phyloP scores from a whole-genome alignment of 352 stramenopile species.

The Phytophthora sp. region DNA sequence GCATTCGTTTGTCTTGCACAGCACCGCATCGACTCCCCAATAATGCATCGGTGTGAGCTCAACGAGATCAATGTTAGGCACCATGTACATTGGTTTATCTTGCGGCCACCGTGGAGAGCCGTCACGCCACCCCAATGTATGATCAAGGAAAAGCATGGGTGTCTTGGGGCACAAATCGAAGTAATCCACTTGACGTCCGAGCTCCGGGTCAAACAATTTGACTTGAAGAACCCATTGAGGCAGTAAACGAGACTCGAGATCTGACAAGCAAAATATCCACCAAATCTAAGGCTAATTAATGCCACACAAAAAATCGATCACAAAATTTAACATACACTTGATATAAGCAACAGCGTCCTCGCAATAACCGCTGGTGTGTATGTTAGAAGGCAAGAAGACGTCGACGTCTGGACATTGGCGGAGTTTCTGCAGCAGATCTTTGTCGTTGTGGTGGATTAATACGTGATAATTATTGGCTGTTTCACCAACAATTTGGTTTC shows the following conservation, averaged over 20 bases:
- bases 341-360: constrained; percentile 58
- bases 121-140: constrained; percentile 50
- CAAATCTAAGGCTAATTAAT: background rate
- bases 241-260: constrained; percentile 43
- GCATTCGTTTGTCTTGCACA: constrained; percentile 72
- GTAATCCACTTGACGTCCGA: constrained; percentile 46
- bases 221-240: constrained; percentile 43
- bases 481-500: constrained; percentile 31
- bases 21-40: constrained; percentile 53
- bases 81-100: constrained; percentile 55
- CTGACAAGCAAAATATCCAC: constrained; percentile 10
- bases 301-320: background rate
- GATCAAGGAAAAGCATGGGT: constrained; percentile 61
- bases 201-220: constrained; percentile 31
- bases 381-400: constrained; percentile 44
- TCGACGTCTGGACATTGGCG: constrained; percentile 52
- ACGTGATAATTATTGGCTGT: constrained; percentile 29
- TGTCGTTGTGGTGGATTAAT: constrained; percentile 36
- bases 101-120: constrained; percentile 32
- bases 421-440: constrained; percentile 43
- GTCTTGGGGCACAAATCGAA: constrained; percentile 63
- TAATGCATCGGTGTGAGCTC: constrained; percentile 59
- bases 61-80: constrained; percentile 62
- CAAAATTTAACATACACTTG: constrained; percentile 42
- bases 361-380: constrained; percentile 51